Base-by-base conservation (phyloP, 192 early-diverging fungal species). In the Entophlyctis luteolus region DNA sequence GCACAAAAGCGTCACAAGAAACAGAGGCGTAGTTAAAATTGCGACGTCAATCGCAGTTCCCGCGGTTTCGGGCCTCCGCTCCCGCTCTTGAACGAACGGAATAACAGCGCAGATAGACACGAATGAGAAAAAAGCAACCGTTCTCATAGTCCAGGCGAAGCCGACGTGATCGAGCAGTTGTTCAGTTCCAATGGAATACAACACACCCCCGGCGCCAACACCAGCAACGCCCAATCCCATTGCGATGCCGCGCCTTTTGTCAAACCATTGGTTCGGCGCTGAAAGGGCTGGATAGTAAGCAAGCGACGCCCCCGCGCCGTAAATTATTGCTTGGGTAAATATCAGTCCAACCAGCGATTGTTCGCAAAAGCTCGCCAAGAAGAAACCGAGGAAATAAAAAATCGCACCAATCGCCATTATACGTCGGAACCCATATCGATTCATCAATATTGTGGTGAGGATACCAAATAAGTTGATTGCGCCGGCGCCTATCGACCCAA, bases 191-290 rank as follows among this genome's bases (percentile, higher is more conserved):
- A 82, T 81, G 1, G 86, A 74, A 16, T 90, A 75, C 45, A 73
- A 77, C 37, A 92, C 67, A 2, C 90, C 89, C 52, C 91, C 91
- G 16, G 89, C 37, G 33, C 90, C 89, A 8, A 22, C n/a, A 12
- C 90, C 91, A 14, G 88, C 38, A 38, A 91, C 78, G n/a, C 88
- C 86, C 25, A 90, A 47, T 14, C 90, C 91, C 29, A 87, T 77
- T 2, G 91, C 91, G 35, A 91, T 48, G 0, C 85, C 87, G 5
- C 88, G 78, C 45, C 79, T 73, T 60, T 78, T 80, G 49, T 71
- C 63, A 63, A 90, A 91, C 87, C 87, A 93, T 65, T 91, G 87
- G 2, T 81, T 65, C 4, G 86, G 79, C 3, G 87, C 81, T 14
- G 81, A 79, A 38, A 89, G 77, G 23, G 78, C 82, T 0, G 89